Conservation (phyloP, 2,329 filamentous ascomycete species). For the Aschersonia sp. region DNA sequence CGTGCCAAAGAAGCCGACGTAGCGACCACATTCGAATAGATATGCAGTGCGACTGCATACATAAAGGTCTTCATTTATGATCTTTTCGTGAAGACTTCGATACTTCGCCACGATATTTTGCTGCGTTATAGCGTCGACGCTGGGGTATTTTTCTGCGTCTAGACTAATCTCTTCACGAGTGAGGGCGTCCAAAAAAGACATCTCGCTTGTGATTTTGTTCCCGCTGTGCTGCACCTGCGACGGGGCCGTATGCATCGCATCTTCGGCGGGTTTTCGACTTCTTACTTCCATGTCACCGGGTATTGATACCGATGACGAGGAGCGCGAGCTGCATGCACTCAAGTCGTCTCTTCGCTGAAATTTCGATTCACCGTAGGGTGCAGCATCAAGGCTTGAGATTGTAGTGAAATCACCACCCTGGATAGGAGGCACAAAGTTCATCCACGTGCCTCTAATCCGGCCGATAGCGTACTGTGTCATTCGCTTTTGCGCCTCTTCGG, state of each 20-base stretch:
- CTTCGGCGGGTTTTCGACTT: slow-evolving; percentile 16
- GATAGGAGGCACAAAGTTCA: slow-evolving; percentile 80
- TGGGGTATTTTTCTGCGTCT: slow-evolving; percentile 69
- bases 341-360: slow-evolving; percentile 13
- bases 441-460: slow-evolving; percentile 65
- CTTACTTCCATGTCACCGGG: slow-evolving; percentile 25
- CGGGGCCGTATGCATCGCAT: slow-evolving; percentile 10
- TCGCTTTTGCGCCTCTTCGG: slow-evolving; percentile 54
- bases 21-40: slow-evolving; percentile 58
- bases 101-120: slow-evolving; percentile 68
- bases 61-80: slow-evolving; percentile 65
- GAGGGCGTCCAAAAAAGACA: slow-evolving; percentile 52
- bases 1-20: slow-evolving; percentile 45
- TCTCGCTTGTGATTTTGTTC: slow-evolving; percentile 29
- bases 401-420: slow-evolving; percentile 70
- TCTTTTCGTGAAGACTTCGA: slow-evolving; percentile 56
- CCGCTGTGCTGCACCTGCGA: slow-evolving; percentile 37
- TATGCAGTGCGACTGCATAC: slow-evolving; percentile 76
- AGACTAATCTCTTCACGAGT: slow-evolving; percentile 60
- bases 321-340: slow-evolving; percentile 38
- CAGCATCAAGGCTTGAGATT: slow-evolving; percentile 19
- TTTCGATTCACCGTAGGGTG: slow-evolving; percentile 3
- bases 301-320: slow-evolving; percentile 18
- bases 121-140: slow-evolving; percentile 60
- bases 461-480: slow-evolving; percentile 82